Percentiles rank a stretch among this genome's conserved stretches.
These are phyloP conservation scores for Silene vulgaris DNA, from an alignment of 179 eudicot genomes.

Conservation along the genomic window DNA sequence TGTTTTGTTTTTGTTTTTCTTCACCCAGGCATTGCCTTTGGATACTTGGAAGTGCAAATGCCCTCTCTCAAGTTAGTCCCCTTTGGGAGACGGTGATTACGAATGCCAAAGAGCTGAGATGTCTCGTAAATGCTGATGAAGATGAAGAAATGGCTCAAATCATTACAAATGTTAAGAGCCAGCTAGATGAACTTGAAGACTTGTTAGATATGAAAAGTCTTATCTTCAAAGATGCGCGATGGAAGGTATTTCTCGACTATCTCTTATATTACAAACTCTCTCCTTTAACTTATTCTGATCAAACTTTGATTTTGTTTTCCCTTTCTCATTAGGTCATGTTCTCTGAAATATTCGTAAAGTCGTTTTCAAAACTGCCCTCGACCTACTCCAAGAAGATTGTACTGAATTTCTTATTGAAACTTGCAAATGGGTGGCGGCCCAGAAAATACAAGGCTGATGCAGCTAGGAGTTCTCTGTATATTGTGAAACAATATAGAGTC, in stretches of 20 bases:
- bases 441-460: conserved; percentile 41
- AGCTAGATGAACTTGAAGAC: conserved; percentile 58
- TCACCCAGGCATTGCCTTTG: conserved; percentile 47
- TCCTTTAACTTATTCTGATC: background rate
- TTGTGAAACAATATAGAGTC: conserved; percentile 51
- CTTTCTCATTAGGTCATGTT: conserved; percentile 43
- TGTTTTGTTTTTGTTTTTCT: background rate
- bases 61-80: conserved; percentile 32
- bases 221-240: conserved; percentile 45
- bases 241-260: conserved; percentile 57
- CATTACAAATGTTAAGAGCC: conserved; percentile 53
- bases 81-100: conserved; percentile 48
- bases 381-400: conserved; percentile 40
- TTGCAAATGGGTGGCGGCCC: conserved; percentile 76
- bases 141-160: conserved; percentile 39
- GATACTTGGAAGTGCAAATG: conserved; percentile 59
- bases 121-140: conserved; percentile 55
- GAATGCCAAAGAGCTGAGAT: conserved; percentile 50
- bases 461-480: conserved; percentile 35
- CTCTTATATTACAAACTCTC: background rate
- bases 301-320: background rate
- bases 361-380: conserved; percentile 44
- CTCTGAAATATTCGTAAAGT: conserved; percentile 56
- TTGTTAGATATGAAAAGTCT: conserved; percentile 47
- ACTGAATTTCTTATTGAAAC: conserved; percentile 46